Percentiles rank a stretch among this genome's conserved stretches.
These are phyloP conservation scores for Plasmodium inui DNA, from an alignment of 169 alveolate genomes.

Conservation along the genomic window DNA sequence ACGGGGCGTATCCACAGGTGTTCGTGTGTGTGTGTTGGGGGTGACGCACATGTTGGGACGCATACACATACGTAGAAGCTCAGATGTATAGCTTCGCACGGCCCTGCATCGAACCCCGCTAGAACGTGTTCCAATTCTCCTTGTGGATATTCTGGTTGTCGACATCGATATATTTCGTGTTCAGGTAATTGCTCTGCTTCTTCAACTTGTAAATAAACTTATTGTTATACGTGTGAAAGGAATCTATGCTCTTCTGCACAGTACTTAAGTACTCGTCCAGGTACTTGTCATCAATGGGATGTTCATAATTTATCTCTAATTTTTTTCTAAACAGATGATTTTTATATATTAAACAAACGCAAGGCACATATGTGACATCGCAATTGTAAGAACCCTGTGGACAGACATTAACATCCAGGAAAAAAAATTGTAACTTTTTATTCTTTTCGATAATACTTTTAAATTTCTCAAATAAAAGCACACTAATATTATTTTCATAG, in stretches of 20 bases:
- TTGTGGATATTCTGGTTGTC: slow-evolving; percentile 72
- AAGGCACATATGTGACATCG: slow-evolving; percentile 57
- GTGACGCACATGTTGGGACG: not conserved
- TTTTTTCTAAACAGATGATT: slow-evolving; percentile 65
- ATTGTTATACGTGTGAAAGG: slow-evolving; percentile 47
- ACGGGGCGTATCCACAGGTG: not conserved
- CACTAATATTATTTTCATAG: slow-evolving; percentile 63
- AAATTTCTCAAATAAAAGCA: slow-evolving; percentile 57
- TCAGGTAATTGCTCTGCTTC: slow-evolving; percentile 68
- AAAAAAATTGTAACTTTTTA: slow-evolving; percentile 62
- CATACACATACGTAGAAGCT: not conserved
- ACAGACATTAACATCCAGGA: slow-evolving; percentile 53
- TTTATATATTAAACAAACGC: slow-evolving; percentile 54
- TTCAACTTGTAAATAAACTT: slow-evolving; percentile 36
- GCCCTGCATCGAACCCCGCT: not conserved
- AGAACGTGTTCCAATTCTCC: slow-evolving; percentile 73
- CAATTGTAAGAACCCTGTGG: slow-evolving; percentile 71
- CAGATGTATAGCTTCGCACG: not conserved
- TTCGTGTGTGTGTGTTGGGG: not conserved
- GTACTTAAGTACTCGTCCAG: slow-evolving; percentile 30
- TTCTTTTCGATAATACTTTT: slow-evolving; percentile 64
- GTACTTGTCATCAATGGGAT: slow-evolving; percentile 47
- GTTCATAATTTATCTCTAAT: slow-evolving; percentile 61
- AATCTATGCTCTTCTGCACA: slow-evolving; percentile 51
- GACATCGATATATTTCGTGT: slow-evolving; percentile 60